Percentiles rank a stretch among this genome's conserved stretches.
Conservation (phyloP, 2,329 filamentous ascomycete species). For the Aspergillus vadensis region DNA sequence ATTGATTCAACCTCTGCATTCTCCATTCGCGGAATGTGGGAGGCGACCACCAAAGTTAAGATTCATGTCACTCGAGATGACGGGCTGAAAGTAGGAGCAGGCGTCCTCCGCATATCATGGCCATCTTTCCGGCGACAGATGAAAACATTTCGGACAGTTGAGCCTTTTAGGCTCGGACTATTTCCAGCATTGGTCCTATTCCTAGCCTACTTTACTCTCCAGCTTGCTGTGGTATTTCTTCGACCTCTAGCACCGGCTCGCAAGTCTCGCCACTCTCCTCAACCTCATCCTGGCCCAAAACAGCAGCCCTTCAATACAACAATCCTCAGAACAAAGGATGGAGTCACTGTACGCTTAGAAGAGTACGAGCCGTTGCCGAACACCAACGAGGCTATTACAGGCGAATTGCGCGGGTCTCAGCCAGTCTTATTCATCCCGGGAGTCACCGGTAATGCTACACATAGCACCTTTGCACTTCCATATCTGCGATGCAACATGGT, state of each 20-base stretch:
- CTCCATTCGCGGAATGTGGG: conserved; percentile 17
- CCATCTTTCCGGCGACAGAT: conserved; percentile 16
- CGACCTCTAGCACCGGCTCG: conserved; percentile 10
- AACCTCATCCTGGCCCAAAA: neutral
- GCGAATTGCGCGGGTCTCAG: neutral
- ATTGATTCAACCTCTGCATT: conserved; percentile 14
- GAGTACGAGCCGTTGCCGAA: neutral
- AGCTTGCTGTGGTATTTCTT: conserved; percentile 16
- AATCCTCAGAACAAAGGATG: neutral
- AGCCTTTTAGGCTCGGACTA: neutral
- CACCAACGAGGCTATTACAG: neutral
- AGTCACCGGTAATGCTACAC: conserved; percentile 1
- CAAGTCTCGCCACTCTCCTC: neutral
- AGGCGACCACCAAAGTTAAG: conserved; percentile 19
- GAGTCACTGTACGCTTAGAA: neutral
- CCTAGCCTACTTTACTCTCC: conserved; percentile 10
- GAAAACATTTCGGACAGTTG: conserved; percentile 8
- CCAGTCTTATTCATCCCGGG: conserved; percentile 14
- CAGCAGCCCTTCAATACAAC: neutral
- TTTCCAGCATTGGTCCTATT: conserved; percentile 11
- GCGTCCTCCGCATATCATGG: conserved; percentile 17
- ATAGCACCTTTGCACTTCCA: conserved; percentile 10
- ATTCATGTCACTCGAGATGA: conserved; percentile 10
- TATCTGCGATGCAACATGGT: conserved; percentile 12
- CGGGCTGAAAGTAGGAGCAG: conserved; percentile 11